Conservation (phyloP, 2,329 filamentous ascomycete genomes). For the Emericellopsis atlantica region DNA sequence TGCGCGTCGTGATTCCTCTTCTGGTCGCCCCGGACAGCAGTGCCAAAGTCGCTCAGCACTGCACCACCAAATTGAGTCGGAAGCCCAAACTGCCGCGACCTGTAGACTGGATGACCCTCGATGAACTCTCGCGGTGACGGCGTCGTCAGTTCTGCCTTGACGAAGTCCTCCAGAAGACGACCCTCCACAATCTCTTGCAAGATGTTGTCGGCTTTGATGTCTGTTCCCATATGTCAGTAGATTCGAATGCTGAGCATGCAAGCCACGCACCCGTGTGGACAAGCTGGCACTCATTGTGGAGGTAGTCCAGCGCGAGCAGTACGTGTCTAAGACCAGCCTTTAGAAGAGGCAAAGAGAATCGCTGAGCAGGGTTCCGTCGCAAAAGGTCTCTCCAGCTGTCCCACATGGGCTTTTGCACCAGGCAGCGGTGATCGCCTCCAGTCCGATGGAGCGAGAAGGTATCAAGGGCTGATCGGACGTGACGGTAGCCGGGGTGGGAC, state of each 20-base stretch:
- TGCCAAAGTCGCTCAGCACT: constrained; percentile 6
- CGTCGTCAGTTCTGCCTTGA: not conserved
- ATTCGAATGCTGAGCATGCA: not conserved
- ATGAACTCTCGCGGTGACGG: not conserved
- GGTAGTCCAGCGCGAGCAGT: constrained; percentile 23
- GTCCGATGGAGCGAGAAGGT: constrained; percentile 11
- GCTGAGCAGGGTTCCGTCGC: constrained; percentile 16
- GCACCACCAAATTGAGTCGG: not conserved
- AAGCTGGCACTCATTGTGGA: constrained; percentile 26
- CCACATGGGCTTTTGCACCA: constrained; percentile 23
- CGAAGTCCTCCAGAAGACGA: constrained; percentile 2
- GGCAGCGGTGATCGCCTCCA: constrained; percentile 11
- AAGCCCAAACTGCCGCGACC: constrained; percentile 2
- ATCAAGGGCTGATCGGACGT: constrained; percentile 16
- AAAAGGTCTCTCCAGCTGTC: constrained; percentile 24
- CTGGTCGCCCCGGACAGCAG: constrained; percentile 11
- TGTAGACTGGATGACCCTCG: not conserved
- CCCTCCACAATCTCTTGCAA: constrained; percentile 10
- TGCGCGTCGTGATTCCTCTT: constrained; percentile 13
- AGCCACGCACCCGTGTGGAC: constrained; percentile 23
- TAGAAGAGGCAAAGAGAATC: constrained; percentile 15
- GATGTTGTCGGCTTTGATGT: constrained; percentile 29
- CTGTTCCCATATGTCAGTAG: constrained; percentile 6
- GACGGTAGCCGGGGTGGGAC: constrained; percentile 13
- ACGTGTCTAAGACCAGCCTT: constrained; percentile 11